Base-by-base conservation (phyloP, 345 rosid species). In the Geranium rotundifolium region DNA sequence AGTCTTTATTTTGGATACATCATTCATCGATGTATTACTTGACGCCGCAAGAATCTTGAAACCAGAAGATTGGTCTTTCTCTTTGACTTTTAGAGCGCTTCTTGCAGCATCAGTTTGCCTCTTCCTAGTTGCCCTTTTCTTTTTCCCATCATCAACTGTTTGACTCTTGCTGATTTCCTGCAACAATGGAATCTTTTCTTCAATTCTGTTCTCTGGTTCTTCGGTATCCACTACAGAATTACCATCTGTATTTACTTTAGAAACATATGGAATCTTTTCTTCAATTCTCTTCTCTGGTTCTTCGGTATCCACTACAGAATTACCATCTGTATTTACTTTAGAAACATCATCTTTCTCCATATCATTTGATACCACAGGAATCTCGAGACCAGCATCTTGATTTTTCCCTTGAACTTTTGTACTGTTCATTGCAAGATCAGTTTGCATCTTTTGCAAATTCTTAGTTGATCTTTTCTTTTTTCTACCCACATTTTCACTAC, bases 101-200 rank as follows among this genome's bases (percentile, higher is more conserved):
- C 15, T 46, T 46, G 52, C 52, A 14, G 12, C 10, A 34, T 34
- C 52, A 46, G 73, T 66, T 56, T 12, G 52, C 54, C 73, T 76
- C 72, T 72, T 81, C 74, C 72, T 82, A 19, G 69, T 63, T 75
- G 70, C 81, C 82, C 75, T 77, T 72, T 73, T 79, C 19, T 76
- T 63, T 57, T 69, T 76, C 72, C 69, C 68, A 34, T 7, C 82
- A 18, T 68, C 34, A 62, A 54, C 66, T 63, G 4, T 73, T 55
- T 71, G 54, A 19, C 59, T 69, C 66, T 76, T 62, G 12, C 60
- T 63, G 19, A 59, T 65, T 63, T 46, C 52, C 52, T 46, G 52
- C 52, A 46, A 46, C 15, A 16, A 10, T 46, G 16, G 14, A 46
- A 46, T 16, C 13, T 46, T 14, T 46, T 9, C 52, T 46, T 9